Base-by-base conservation (phyloP, 1,284 basidiomycete species). In the Cystobasidium pallidum region DNA sequence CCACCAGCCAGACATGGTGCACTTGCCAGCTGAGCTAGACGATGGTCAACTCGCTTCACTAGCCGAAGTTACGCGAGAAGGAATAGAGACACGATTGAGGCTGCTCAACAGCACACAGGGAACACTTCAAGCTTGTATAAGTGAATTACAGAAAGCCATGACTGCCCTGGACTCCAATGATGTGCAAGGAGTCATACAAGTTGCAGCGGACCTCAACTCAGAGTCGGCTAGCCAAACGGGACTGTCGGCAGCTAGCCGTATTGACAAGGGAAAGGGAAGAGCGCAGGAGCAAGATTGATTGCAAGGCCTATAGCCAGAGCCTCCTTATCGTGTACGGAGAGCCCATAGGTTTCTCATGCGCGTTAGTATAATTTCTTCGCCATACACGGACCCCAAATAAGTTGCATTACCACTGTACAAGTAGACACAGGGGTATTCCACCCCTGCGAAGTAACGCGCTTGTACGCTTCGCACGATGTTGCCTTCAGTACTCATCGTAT, bases 91-190 rank as follows among this genome's bases (percentile, higher is more conserved):
- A 10, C 66, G 73, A 11, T 30, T 72, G 49, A 34, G 45, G 1
- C 51, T 72, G 21, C 30, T 71, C 34, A 55, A 73, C 19, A 65
- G 73, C 63, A 65, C 66, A 71, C 75, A 76, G n/a, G 75, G 75
- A 2, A 78, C 76, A 21, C 74, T 72, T 28, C 77, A 76, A 67
- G 71, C 74, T 30, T 77, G 77, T 24, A 41, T 57, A 39, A 66
- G 74, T 0, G 74, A 74, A 21, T 65, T 74, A 39, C 66, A 63
- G 34, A 28, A 65, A 28, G 73, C 73, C 19, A 45, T 74, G 66
- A 32, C 36, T 19, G 39, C 61, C 0, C 28, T 74, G 8, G 45
- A 49, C n/a, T n/a, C 49, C n/a, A 51, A 61, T 21, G 68, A 71
- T 32, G 30, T 71, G 13, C 49, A 63, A 43, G 61, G 59, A 1